phyloP scores from a whole-genome alignment of 75 land plant genomes.

The Adiantum capillusveneris region DNA sequence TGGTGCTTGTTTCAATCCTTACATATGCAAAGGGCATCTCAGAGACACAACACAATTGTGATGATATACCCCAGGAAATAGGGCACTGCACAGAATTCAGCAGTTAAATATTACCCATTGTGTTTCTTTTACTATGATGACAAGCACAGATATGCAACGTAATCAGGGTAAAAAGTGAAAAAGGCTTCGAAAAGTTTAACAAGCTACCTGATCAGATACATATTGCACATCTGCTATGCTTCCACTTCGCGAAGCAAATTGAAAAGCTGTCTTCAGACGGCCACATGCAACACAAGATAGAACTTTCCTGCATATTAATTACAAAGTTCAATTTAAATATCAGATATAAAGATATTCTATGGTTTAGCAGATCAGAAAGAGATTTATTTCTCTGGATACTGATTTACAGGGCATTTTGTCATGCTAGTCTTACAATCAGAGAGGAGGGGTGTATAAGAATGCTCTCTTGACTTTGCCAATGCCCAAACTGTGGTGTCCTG shows the following conservation, averaged over 20 bases:
- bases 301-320: constrained; percentile 60
- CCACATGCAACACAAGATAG: constrained; percentile 98
- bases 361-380: no score
- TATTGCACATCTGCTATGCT: constrained; percentile 95
- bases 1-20: no score
- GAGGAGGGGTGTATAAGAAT: no score
- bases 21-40: background rate
- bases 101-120: no score
- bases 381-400: no score
- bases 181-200: background rate
- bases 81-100: no score
- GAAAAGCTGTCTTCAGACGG: constrained; percentile 94
- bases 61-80: background rate
- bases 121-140: background rate
- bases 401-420: no score
- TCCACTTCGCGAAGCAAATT: constrained; percentile 93
- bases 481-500: no score
- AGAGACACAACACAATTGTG: background rate
- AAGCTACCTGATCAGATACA: constrained; percentile 92
- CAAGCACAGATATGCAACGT: background rate
- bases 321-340: no score
- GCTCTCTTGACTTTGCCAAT: no score
- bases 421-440: no score
- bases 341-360: no score
- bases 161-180: background rate